These are phyloP conservation scores for Lactarius pseudohatsudake DNA, from an alignment of 768 basidiomycete genomes.

Conservation along the genomic window DNA sequence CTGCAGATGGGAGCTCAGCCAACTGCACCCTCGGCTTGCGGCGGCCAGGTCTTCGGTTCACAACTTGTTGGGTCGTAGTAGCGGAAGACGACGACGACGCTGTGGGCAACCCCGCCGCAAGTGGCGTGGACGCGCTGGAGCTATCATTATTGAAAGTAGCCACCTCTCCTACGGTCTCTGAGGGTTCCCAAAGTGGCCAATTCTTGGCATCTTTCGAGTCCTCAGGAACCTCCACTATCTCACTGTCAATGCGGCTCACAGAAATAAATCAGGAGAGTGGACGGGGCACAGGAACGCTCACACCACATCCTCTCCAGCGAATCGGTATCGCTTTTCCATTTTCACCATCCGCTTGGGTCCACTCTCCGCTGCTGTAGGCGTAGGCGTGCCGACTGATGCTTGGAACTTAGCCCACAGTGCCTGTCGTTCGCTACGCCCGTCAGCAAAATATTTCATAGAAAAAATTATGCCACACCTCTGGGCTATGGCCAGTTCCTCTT, in stretches of 20 bases:
- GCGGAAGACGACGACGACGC: conserved; percentile 26
- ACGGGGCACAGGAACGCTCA: conserved; percentile 41
- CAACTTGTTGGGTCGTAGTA: conserved; percentile 8
- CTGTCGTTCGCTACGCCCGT: conserved; percentile 51
- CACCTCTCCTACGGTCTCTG: conserved; percentile 26
- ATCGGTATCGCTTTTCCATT: conserved; percentile 67
- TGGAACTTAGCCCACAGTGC: conserved; percentile 70
- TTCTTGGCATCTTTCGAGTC: conserved; percentile 72
- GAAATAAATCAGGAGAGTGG: conserved; percentile 8
- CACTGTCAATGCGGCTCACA: conserved; percentile 43
- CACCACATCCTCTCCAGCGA: conserved; percentile 76
- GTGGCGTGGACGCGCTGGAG: conserved; percentile 10
- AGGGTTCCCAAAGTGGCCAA: conserved; percentile 61
- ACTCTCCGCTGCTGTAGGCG: conserved; percentile 25
- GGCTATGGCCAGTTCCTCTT: conserved; percentile 45
- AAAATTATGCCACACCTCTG: conserved; percentile 33
- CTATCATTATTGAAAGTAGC: conserved; percentile 15
- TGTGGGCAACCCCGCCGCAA: conserved; percentile 24
- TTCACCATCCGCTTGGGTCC: conserved; percentile 51
- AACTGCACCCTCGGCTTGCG: conserved; percentile 64
- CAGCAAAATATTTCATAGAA: conserved; percentile 16
- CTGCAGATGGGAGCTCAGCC: conserved; percentile 49
- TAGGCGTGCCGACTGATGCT: conserved; percentile 49
- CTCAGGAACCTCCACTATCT: conserved; percentile 70
- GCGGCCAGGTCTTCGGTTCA: conserved; percentile 55